Percentiles rank a stretch among this genome's conserved stretches.
These are phyloP conservation scores for Tetracentron sinense DNA, from an alignment of 164 flowering plant species.

Conservation along the genomic window DNA sequence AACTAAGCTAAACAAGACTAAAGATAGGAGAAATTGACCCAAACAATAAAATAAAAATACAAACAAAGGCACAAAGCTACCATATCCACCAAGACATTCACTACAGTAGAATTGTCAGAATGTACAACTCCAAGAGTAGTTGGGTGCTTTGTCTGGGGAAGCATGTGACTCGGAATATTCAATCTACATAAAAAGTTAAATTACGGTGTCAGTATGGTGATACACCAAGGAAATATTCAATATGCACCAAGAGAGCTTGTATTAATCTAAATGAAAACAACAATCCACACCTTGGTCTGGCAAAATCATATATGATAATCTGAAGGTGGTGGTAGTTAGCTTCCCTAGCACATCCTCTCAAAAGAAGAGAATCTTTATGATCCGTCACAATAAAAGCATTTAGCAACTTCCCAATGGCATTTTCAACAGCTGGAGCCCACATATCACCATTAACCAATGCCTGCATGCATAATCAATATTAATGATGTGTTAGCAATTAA, in stretches of 20 bases:
- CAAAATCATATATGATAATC: conserved; percentile 78
- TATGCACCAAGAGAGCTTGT: not conserved
- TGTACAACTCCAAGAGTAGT: conserved; percentile 63
- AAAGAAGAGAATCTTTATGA: conserved; percentile 64
- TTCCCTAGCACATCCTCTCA: conserved; percentile 72
- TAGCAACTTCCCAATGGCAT: conserved; percentile 73
- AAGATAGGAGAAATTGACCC: not conserved
- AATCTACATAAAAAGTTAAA: conserved; percentile 40
- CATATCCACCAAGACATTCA: conserved; percentile 89
- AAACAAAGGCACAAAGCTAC: conserved; percentile 30
- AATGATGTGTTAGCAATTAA: not conserved
- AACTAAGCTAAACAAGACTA: not conserved
- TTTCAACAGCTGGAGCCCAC: conserved; percentile 87
- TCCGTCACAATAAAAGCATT: conserved; percentile 91
- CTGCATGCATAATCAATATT: conserved; percentile 34
- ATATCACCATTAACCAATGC: conserved; percentile 53
- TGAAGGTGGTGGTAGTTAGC: conserved; percentile 59
- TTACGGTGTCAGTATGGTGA: not conserved
- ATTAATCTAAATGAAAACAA: not conserved
- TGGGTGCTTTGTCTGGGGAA: conserved; percentile 82
- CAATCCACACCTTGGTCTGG: conserved; percentile 53
- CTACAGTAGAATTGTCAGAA: conserved; percentile 63
- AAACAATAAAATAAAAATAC: conserved; percentile 1
- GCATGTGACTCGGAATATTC: conserved; percentile 68
- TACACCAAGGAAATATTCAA: not conserved